A percentile compares a stretch with the other conserved stretches of the same genome.
Conservation (phyloP, 129 eudicot genomes). For the Silybum marianum region DNA sequence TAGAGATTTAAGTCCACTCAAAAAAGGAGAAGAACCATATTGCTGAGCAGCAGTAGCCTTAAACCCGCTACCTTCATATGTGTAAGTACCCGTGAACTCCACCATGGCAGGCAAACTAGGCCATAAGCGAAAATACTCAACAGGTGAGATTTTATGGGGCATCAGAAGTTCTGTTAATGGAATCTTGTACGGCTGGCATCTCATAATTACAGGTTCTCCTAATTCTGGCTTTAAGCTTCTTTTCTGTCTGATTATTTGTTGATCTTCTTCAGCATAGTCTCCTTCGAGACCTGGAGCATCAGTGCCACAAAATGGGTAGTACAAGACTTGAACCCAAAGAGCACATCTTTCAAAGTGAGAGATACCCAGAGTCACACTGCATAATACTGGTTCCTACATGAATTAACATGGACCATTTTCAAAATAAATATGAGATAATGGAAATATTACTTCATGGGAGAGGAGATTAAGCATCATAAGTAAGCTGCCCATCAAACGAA, state of each 20-base stretch:
- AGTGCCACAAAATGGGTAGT: slow-evolving; percentile 81
- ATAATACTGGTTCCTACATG: slow-evolving; percentile 76
- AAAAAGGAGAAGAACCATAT: slow-evolving; percentile 92
- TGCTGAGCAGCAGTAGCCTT: slow-evolving; percentile 99
- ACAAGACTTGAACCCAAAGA: slow-evolving; percentile 92
- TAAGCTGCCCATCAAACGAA: background rate
- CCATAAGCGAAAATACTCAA: slow-evolving; percentile 97
- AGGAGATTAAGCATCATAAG: background rate
- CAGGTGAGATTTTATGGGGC: slow-evolving; percentile 96
- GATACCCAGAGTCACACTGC: slow-evolving; percentile 84
- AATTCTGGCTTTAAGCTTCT: slow-evolving; percentile 67
- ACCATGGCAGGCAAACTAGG: slow-evolving; percentile 99
- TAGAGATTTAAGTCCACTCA: slow-evolving; percentile 86
- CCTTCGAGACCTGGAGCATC: slow-evolving; percentile 68
- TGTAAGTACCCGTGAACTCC: slow-evolving; percentile 91
- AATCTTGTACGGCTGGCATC: slow-evolving; percentile 97
- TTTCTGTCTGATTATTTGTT: slow-evolving; percentile 68
- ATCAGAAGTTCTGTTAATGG: slow-evolving; percentile 92
- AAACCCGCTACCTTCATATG: slow-evolving; percentile 98
- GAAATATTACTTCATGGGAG: background rate
- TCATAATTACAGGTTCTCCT: slow-evolving; percentile 85
- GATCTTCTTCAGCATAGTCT: slow-evolving; percentile 83
- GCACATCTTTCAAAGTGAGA: slow-evolving; percentile 96
- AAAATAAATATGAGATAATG: background rate
- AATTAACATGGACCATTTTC: background rate